Conservation (phyloP, 768 basidiomycete species). For the Agaricus blazei region DNA sequence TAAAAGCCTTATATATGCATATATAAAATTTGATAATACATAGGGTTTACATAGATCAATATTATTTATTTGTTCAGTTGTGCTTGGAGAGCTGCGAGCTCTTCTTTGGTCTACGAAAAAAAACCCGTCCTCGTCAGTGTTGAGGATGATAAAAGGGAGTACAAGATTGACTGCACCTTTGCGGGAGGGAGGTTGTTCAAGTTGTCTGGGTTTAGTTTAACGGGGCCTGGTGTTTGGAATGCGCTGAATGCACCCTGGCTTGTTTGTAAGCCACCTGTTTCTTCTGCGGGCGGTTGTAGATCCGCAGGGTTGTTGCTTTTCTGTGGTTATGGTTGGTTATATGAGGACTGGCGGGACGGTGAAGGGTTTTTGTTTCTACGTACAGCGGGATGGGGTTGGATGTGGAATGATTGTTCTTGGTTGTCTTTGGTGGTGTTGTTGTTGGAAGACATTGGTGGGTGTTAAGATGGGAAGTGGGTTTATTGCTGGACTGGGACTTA, state of each 20-base stretch:
- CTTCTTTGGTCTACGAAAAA: conserved; percentile 40
- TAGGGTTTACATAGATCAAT: too few species aligned
- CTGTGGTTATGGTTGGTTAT: too few species aligned
- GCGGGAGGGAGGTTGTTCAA: conserved; percentile 42
- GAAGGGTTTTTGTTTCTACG: too few species aligned
- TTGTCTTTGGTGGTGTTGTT: conserved; percentile 13
- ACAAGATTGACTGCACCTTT: conserved; percentile 28
- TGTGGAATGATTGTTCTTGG: conserved; percentile 40
- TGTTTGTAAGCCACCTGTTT: conserved; percentile 31
- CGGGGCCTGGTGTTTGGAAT: conserved; percentile 42
- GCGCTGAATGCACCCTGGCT: conserved; percentile 29
- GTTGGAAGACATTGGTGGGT: conserved; percentile 19
- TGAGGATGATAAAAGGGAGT: neutral
- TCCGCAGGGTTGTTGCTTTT: conserved; percentile 60
- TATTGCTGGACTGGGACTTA: neutral
- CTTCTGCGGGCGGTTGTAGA: conserved; percentile 36
- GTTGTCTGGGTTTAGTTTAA: conserved; percentile 41
- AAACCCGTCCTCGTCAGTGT: neutral
- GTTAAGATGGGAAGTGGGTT: conserved; percentile 5
- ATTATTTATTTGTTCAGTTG: neutral
- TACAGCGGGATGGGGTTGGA: conserved; percentile 62
- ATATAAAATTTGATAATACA: too few species aligned
- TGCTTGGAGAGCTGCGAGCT: conserved; percentile 23
- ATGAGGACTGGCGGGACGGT: too few species aligned
- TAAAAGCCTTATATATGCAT: too few species aligned